These are phyloP conservation scores for Tricholoma hemisulphureum DNA, from an alignment of 768 basidiomycete genomes.

Conservation along the genomic window DNA sequence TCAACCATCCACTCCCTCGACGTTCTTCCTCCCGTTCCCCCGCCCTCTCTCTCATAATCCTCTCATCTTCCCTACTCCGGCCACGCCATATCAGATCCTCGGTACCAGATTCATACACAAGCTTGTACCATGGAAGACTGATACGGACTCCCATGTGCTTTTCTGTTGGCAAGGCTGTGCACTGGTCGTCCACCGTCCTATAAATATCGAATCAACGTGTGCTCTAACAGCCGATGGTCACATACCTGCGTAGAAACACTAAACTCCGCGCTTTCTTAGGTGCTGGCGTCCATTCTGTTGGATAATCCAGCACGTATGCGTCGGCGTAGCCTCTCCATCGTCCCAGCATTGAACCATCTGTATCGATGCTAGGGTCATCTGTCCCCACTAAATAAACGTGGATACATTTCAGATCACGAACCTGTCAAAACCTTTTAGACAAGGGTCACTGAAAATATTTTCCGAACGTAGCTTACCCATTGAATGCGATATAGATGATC, in stretches of 20 bases:
- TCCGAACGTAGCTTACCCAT: conserved; percentile 56
- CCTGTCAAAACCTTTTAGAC: conserved; percentile 38
- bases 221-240: conserved; percentile 5
- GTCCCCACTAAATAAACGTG: conserved; percentile 57
- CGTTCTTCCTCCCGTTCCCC: conserved; percentile 53
- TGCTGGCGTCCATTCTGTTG: conserved; percentile 68
- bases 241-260: conserved; percentile 61
- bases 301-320: conserved; percentile 66
- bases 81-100: conserved; percentile 54
- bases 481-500: conserved; percentile 76
- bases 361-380: conserved; percentile 65
- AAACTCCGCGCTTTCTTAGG: conserved; percentile 33
- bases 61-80: conserved; percentile 32
- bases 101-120: conserved; percentile 65
- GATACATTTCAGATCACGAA: conserved; percentile 52
- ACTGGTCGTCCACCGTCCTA: conserved; percentile 52
- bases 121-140: conserved; percentile 58
- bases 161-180: conserved; percentile 38
- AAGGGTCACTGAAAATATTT: conserved; percentile 1
- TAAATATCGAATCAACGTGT: conserved; percentile 38
- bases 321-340: conserved; percentile 78
- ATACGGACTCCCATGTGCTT: conserved; percentile 54
- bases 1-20: conserved; percentile 36
- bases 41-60: conserved; percentile 36
- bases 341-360: conserved; percentile 44